A percentile compares a stretch with the other conserved stretches of the same genome.
Evolutionary conservation across 2,329 filamentous ascomycete genomes (phyloP).

Genomic region (Phaeosphaeria sp.): DNA sequence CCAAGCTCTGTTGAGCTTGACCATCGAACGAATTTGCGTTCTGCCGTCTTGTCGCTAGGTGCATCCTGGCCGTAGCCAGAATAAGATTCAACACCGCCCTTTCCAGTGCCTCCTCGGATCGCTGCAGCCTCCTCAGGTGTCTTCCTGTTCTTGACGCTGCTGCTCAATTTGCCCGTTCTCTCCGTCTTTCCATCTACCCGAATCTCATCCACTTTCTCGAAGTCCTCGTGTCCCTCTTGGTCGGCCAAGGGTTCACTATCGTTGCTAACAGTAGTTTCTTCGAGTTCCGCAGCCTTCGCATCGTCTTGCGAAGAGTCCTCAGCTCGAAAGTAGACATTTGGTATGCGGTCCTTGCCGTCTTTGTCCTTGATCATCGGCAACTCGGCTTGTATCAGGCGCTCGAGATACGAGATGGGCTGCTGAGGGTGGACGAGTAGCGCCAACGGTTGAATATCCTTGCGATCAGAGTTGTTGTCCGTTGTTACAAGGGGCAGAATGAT

Average conservation of each 20-base stretch:
- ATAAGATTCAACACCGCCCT: constrained; percentile 72
- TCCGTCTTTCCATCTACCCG: constrained; percentile 58
- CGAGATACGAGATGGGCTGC: constrained; percentile 88
- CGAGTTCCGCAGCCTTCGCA: constrained; percentile 34
- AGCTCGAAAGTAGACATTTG: constrained; percentile 79
- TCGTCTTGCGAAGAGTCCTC: constrained; percentile 73
- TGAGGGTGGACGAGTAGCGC: constrained; percentile 87
- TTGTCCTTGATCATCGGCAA: constrained; percentile 70
- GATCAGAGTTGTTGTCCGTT: constrained; percentile 63
- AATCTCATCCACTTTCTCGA: constrained; percentile 57
- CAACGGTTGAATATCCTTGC: constrained; percentile 79
- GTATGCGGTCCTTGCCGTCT: constrained; percentile 71
- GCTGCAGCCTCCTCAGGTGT: constrained; percentile 38
- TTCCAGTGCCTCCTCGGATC: constrained; percentile 56
- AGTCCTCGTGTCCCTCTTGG: constrained; percentile 47
- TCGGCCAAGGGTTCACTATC: constrained; percentile 32
- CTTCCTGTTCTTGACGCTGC: constrained; percentile 26
- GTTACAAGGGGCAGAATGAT: constrained; percentile 77
- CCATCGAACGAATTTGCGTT: constrained; percentile 81
- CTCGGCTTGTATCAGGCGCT: constrained; percentile 87
- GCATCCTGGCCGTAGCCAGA: constrained; percentile 72
- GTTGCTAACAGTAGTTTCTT: constrained; percentile 33
- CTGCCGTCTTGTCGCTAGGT: constrained; percentile 46
- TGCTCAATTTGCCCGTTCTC: constrained; percentile 51
- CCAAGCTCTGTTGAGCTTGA: constrained; percentile 87